Conservation (phyloP, 2,329 filamentous ascomycete genomes). For the Exophiala spinifera region DNA sequence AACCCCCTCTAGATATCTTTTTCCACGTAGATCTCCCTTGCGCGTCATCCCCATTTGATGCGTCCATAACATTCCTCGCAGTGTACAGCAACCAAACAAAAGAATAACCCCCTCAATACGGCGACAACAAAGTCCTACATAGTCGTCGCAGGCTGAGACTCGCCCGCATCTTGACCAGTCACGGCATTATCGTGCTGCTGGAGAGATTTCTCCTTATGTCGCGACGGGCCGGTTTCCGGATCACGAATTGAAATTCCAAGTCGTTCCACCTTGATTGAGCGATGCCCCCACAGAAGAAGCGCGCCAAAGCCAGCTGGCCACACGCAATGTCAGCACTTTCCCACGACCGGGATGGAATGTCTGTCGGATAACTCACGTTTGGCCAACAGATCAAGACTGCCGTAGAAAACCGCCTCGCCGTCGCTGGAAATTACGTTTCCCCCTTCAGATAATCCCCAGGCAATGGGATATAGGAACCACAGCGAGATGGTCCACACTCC, state of each 20-base stretch:
- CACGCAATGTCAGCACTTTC: constrained; percentile 2
- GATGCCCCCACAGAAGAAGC: constrained; percentile 61
- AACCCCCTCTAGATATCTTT: too few species aligned
- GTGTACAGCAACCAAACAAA: too few species aligned
- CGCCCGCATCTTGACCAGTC: background rate
- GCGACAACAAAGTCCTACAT: too few species aligned
- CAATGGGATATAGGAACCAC: constrained; percentile 64
- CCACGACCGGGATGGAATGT: background rate
- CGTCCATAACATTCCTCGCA: too few species aligned
- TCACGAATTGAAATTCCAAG: constrained; percentile 37
- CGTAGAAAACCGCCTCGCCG: constrained; percentile 66
- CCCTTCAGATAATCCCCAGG: constrained; percentile 62
- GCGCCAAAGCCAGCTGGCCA: constrained; percentile 48
- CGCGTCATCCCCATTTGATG: too few species aligned
- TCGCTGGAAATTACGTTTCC: constrained; percentile 65
- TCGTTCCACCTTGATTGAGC: constrained; percentile 57
- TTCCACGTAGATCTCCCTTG: too few species aligned
- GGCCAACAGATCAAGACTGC: constrained; percentile 54
- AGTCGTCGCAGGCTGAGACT: too few species aligned
- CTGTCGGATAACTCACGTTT: constrained; percentile 13
- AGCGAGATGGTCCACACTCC: constrained; percentile 59
- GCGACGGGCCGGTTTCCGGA: constrained; percentile 5
- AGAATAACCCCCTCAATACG: too few species aligned
- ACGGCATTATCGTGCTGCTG: background rate
- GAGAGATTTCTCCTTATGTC: constrained; percentile 17